These are phyloP conservation scores for Pestalotiopsis sp. DNA, from an alignment of 2,329 filamentous ascomycete species.

Conservation along the genomic window DNA sequence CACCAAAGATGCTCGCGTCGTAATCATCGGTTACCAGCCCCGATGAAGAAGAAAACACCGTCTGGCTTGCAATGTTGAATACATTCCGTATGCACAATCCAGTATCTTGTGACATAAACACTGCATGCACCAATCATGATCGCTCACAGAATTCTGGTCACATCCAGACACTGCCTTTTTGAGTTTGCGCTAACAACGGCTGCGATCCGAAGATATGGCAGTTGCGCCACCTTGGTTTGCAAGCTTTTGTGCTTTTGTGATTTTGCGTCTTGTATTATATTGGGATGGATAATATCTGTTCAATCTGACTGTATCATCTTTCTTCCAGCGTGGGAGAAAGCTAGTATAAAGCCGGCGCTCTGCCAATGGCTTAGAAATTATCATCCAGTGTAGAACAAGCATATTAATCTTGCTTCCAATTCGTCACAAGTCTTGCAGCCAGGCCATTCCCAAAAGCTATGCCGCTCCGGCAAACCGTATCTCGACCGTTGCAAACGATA, in stretches of 20 bases:
- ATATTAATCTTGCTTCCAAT: no score
- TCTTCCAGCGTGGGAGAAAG: no score
- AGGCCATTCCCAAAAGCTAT: no score
- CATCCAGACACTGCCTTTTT: background rate
- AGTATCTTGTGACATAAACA: background rate
- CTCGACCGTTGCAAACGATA: no score
- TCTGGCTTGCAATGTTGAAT: background rate
- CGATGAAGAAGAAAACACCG: background rate
- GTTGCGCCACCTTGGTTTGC: background rate
- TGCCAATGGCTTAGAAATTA: no score
- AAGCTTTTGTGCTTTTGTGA: background rate
- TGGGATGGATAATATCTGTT: background rate
- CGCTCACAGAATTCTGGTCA: background rate
- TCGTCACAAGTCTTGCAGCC: no score
- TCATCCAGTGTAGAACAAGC: no score
- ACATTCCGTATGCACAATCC: background rate
- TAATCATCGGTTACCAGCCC: background rate
- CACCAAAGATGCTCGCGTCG: no score
- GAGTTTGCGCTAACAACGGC: slow-evolving; percentile 6
- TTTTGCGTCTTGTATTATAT: background rate
- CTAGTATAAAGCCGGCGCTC: no score
- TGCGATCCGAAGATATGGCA: slow-evolving; percentile 4
- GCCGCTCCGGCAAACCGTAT: no score
- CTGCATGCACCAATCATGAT: background rate
- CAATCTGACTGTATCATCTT: no score